These are phyloP conservation scores for Purpureocillium lavendulum DNA, from an alignment of 2,329 filamentous ascomycete species.

Conservation along the genomic window DNA sequence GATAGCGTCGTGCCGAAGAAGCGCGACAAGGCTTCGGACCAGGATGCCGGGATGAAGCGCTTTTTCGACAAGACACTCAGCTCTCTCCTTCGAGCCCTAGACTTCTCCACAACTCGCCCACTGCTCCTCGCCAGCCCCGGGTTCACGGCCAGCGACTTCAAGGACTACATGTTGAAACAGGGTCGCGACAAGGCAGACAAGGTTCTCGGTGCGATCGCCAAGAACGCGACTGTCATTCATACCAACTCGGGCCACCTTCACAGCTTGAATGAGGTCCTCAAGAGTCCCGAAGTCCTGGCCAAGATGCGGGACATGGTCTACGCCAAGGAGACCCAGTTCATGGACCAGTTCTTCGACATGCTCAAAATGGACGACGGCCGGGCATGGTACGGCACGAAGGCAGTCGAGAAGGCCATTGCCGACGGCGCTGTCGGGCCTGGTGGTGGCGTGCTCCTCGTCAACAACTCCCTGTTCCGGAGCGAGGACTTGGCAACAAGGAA, in stretches of 20 bases:
- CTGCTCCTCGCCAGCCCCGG: constrained; percentile 83
- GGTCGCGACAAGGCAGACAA: constrained; percentile 56
- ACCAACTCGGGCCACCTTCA: constrained; percentile 80
- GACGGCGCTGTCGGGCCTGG: constrained; percentile 84
- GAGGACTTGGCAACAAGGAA: constrained; percentile 69
- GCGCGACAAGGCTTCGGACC: constrained; percentile 53
- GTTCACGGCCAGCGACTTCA: constrained; percentile 76
- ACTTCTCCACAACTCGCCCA: constrained; percentile 62
- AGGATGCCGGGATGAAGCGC: constrained; percentile 58
- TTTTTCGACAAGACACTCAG: constrained; percentile 75
- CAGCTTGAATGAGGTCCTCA: constrained; percentile 78
- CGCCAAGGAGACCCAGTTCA: constrained; percentile 69
- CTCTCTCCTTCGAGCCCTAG: constrained; percentile 69
- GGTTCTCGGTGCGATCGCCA: constrained; percentile 51
- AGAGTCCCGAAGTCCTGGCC: constrained; percentile 67
- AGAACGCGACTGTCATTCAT: constrained; percentile 67
- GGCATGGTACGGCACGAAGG: constrained; percentile 81
- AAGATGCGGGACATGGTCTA: constrained; percentile 84
- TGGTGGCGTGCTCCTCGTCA: constrained; percentile 78
- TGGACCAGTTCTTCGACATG: constrained; percentile 75
- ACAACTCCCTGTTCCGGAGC: constrained; percentile 79
- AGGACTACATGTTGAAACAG: constrained; percentile 60
- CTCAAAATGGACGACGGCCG: constrained; percentile 78
- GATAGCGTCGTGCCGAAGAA: constrained; percentile 62
- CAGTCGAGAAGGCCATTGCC: constrained; percentile 74